Evolutionary conservation across 2,329 filamentous ascomycete species (phyloP).

Genomic region (Ilyonectria sp.): DNA sequence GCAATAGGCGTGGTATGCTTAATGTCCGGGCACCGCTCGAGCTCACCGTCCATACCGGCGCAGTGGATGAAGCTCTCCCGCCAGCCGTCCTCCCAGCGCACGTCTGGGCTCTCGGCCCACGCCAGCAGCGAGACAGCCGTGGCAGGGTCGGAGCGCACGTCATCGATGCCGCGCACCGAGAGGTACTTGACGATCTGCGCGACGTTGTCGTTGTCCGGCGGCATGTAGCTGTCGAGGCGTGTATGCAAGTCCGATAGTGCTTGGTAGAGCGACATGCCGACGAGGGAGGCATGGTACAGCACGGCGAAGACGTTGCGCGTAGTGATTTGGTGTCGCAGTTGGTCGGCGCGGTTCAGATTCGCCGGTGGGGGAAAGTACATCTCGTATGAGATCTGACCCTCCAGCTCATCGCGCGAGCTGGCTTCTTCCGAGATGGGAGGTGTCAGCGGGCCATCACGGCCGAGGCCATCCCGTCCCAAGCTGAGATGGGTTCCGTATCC

Average conservation of each 20-base stretch:
- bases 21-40: conserved; percentile 71
- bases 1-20: conserved; percentile 73
- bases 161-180: conserved; percentile 71
- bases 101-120: conserved; percentile 74
- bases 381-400: conserved; percentile 72
- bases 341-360: conserved; percentile 62
- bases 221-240: conserved; percentile 72
- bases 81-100: conserved; percentile 78
- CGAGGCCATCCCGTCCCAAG: conserved; percentile 23
- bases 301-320: conserved; percentile 80
- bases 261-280: conserved; percentile 75
- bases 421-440: conserved; percentile 61
- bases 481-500: conserved; percentile 53
- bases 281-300: conserved; percentile 74
- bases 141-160: conserved; percentile 73
- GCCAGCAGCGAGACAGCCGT: conserved; percentile 74
- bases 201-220: conserved; percentile 69
- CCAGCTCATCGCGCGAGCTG: conserved; percentile 55
- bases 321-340: conserved; percentile 73
- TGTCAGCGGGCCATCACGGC: conserved; percentile 37
- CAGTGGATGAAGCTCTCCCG: conserved; percentile 78
- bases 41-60: conserved; percentile 71
- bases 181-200: conserved; percentile 75
- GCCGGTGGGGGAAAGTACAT: conserved; percentile 74
- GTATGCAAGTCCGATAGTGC: conserved; percentile 74